Evolutionary conservation across 1,284 basidiomycete genomes (phyloP), one percentile per base, ranked within the genome.

Genomic region (Cutaneotrichosporon daszewskae): DNA sequence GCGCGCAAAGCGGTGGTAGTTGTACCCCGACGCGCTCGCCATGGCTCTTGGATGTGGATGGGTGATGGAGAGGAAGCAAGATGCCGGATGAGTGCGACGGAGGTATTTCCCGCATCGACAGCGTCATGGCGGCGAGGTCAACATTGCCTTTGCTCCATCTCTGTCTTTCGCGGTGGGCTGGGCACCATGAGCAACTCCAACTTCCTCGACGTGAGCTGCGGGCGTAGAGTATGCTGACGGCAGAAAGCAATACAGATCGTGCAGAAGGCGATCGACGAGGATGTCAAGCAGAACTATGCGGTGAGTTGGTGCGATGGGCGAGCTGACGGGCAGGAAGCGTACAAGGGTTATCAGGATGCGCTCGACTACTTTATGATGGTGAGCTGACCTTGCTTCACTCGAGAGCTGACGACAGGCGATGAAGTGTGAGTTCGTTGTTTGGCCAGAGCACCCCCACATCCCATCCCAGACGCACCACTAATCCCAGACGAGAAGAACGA

Each of bases 341-440:
- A 89, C 79, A 92, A 88, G 74, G 82, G 84, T 57, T 91, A 90
- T 71, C 85, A 87, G 74, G 95, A 97, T 77, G 80, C 89, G 4
- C 79, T 98, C 47, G 94, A 98, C 68, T 98, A 95, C 73, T 98
- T 98, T 71, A 91, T 97, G 85, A 85, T 97, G 73, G 77, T 84
- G 44, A 56, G 64, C 49, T 34, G 5, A 16, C 16, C 18, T 14
- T 5, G n/a, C n/a, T n/a, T n/a, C n/a, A n/a, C n/a, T n/a, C n/a
- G n/a, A 9, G 3, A 22, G 33, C 51, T 58, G 32, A 53, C 52
- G 12, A 20, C 53, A 72, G 68, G 67, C 67, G 6, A 72, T 72
- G 72, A 86, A 85, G 70, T 86, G 82, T 84, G 53, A 51, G 78
- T 73, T 22, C 16, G 18, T n/a, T n/a, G n/a, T n/a, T n/a, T n/a